Evolutionary conservation across 1,284 basidiomycete species (phyloP).

Genomic region (Boletus smithii): DNA sequence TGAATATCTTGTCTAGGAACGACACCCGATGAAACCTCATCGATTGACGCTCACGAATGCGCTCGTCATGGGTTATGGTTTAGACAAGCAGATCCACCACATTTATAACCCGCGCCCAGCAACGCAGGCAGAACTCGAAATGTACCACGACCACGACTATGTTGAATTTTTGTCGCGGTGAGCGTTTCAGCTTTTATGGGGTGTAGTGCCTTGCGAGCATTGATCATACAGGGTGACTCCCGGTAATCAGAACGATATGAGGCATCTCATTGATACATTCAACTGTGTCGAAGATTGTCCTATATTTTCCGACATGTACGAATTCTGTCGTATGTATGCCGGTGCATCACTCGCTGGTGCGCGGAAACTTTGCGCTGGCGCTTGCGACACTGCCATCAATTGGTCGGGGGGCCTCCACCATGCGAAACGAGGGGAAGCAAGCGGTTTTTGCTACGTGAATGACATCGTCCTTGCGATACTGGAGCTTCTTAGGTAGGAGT

Average conservation of each 20-base stretch:
- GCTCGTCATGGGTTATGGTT: conserved; percentile 92
- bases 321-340: conserved; percentile 90
- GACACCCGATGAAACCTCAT: conserved; percentile 98
- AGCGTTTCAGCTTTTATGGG: conserved; percentile 22
- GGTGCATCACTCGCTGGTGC: conserved; percentile 90
- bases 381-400: conserved; percentile 95
- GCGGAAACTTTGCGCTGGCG: conserved; percentile 77
- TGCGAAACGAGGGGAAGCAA: conserved; percentile 93
- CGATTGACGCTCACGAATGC: conserved; percentile 92
- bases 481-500: conserved; percentile 78
- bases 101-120: conserved; percentile 89
- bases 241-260: conserved; percentile 71
- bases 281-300: conserved; percentile 95
- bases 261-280: conserved; percentile 73
- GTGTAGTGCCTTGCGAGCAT: too few relatives aligned
- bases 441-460: conserved; percentile 95
- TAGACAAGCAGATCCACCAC: conserved; percentile 92
- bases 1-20: conserved; percentile 65
- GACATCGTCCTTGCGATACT: conserved; percentile 92
- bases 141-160: conserved; percentile 93
- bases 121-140: conserved; percentile 85
- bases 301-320: conserved; percentile 88
- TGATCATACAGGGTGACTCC: conserved; percentile 66
- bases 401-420: conserved; percentile 97
- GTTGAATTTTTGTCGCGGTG: conserved; percentile 91